A percentile compares a stretch with the other conserved stretches of the same genome.
Evolutionary conservation across 306 rosid species (phyloP).

Genomic region (Prinsepia uniflora): DNA sequence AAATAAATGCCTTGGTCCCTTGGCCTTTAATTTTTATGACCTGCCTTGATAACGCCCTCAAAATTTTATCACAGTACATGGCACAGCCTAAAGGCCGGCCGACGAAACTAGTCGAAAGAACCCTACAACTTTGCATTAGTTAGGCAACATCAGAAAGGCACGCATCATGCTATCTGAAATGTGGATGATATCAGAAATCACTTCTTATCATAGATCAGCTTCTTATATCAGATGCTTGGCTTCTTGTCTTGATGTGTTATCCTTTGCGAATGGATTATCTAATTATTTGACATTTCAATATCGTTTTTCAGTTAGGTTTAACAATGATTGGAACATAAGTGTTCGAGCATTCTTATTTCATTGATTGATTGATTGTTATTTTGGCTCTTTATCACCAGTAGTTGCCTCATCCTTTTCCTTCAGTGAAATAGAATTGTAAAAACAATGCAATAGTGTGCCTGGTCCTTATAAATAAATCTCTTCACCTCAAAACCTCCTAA

Average conservation of each 20-base stretch:
- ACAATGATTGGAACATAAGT: constrained; percentile 20
- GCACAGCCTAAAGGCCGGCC: too few species aligned
- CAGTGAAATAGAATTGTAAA: background rate
- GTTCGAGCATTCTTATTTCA: background rate
- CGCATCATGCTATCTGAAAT: too few species aligned
- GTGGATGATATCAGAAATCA: too few species aligned
- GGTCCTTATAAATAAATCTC: background rate
- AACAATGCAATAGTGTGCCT: background rate
- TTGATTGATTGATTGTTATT: constrained; percentile 13
- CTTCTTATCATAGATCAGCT: background rate
- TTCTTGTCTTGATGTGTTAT: background rate
- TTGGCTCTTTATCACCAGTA: constrained; percentile 24
- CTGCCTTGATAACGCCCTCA: background rate
- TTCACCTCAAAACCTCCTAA: constrained; percentile 9
- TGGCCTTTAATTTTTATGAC: background rate
- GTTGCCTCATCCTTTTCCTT: constrained; percentile 9
- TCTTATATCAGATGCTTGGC: background rate
- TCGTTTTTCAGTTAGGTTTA: constrained; percentile 3
- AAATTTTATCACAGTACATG: background rate
- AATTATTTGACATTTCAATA: background rate
- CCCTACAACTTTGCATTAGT: too few species aligned
- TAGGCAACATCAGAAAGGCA: too few species aligned
- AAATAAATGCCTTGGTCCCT: constrained; percentile 9
- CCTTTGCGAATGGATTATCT: constrained; percentile 4
- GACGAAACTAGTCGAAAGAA: too few species aligned